Evolutionary conservation across 1,284 basidiomycete genomes (phyloP).

Genomic region (Ceratobasidium sp.): DNA sequence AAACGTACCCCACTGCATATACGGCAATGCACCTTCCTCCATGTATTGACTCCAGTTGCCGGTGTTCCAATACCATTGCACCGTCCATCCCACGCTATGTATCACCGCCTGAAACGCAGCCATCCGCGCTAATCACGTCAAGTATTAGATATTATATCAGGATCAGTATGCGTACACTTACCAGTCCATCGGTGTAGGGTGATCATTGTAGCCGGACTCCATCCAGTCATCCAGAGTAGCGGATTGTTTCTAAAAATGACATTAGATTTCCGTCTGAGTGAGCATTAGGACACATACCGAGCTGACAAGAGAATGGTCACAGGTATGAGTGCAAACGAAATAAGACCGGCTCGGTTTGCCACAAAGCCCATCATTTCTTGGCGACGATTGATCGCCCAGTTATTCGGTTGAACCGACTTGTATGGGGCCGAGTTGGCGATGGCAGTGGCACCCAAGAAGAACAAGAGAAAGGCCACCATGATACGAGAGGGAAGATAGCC

Average conservation of each 20-base stretch:
- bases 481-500: slow-evolving; percentile 30
- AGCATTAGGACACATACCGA: background rate
- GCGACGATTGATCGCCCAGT: slow-evolving; percentile 17
- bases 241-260: slow-evolving; percentile 11
- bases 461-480: background rate
- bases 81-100: slow-evolving; percentile 27
- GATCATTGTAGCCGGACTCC: slow-evolving; percentile 18
- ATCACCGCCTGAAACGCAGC: slow-evolving; percentile 31
- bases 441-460: slow-evolving; percentile 15
- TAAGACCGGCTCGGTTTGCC: slow-evolving; percentile 11
- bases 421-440: slow-evolving; percentile 7
- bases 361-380: slow-evolving; percentile 32
- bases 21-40: slow-evolving; percentile 20
- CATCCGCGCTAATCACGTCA: background rate
- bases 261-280: background rate
- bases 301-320: slow-evolving; percentile 22
- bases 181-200: slow-evolving; percentile 33
- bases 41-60: slow-evolving; percentile 5
- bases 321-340: slow-evolving; percentile 30
- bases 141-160: background rate
- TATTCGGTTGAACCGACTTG: slow-evolving; percentile 36
- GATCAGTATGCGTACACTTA: background rate
- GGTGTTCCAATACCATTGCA: slow-evolving; percentile 34
- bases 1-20: slow-evolving; percentile 36
- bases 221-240: slow-evolving; percentile 15